A percentile compares a stretch with the other conserved stretches of the same genome.
Conservation (phyloP, 768 basidiomycete genomes). For the Hypholoma sublateritium region DNA sequence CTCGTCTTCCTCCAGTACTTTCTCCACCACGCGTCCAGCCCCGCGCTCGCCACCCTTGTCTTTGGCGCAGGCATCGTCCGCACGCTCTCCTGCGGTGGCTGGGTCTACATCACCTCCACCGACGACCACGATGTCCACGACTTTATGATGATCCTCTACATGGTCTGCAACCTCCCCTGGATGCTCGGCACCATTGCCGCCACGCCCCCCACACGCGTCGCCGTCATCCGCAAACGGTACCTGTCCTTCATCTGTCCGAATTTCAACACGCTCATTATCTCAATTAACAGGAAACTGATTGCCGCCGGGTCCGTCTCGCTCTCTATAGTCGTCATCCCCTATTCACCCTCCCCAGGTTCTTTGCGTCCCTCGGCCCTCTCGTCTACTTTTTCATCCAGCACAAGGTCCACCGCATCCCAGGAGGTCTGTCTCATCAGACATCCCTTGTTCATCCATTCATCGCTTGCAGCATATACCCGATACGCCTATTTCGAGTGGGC, state of each 20-base stretch:
- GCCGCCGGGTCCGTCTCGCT: conserved; percentile 44
- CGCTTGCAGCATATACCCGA: conserved; percentile 68
- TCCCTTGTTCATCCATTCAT: background rate
- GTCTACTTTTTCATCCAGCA: conserved; percentile 87
- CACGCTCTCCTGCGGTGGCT: conserved; percentile 84
- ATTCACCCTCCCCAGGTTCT: conserved; percentile 52
- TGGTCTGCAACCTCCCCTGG: conserved; percentile 85
- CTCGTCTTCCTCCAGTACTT: conserved; percentile 66
- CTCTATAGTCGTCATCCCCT: background rate
- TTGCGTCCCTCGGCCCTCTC: conserved; percentile 66
- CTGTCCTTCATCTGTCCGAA: conserved; percentile 4
- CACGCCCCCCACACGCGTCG: conserved; percentile 41
- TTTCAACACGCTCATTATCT: background rate
- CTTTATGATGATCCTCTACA: conserved; percentile 84
- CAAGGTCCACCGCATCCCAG: conserved; percentile 75
- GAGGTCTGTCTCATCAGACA: conserved; percentile 47
- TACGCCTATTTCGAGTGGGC: conserved; percentile 91
- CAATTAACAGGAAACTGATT: conserved; percentile 44
- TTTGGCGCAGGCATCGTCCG: conserved; percentile 65
- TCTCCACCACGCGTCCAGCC: conserved; percentile 43
- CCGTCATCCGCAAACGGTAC: conserved; percentile 55
- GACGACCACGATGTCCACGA: conserved; percentile 88
- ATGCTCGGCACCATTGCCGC: conserved; percentile 71
- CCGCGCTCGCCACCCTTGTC: conserved; percentile 49
- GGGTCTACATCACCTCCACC: conserved; percentile 87